Conservation (phyloP, 371 early-diverging fungal species). For the Umbelopsis sp. region DNA sequence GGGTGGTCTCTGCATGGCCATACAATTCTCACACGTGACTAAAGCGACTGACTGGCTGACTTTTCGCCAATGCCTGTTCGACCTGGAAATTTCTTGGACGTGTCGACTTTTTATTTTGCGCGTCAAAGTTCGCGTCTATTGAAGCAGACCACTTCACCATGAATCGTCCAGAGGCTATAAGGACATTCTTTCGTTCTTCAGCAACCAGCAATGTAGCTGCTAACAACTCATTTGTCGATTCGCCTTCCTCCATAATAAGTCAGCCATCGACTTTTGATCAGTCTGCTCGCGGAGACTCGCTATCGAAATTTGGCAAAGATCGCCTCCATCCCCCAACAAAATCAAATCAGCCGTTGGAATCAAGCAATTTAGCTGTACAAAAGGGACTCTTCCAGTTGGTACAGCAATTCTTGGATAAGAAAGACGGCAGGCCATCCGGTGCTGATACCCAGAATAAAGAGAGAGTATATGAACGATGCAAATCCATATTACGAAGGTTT, state of each 20-base stretch:
- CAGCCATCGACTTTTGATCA: not conserved
- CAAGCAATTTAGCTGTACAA: not conserved
- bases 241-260: not conserved
- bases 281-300: not conserved
- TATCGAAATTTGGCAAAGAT: not conserved
- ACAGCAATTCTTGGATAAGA: constrained; percentile 4
- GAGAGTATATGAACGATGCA: constrained; percentile 4
- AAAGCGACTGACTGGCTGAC: no score
- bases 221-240: constrained; percentile 2
- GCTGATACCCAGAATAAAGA: not conserved
- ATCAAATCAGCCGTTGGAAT: not conserved
- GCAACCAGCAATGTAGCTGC: not conserved
- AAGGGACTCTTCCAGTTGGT: not conserved
- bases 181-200: constrained; percentile 13
- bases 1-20: not conserved
- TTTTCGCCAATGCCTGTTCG: no score
- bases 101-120: not conserved
- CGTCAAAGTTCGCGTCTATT: constrained; percentile 4
- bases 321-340: not conserved
- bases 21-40: not conserved
- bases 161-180: constrained; percentile 16
- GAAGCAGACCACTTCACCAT: not conserved
- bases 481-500: constrained; percentile 1
- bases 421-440: not conserved
- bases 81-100: not conserved